phyloP scores from a whole-genome alignment of 805 yeast species.

The Priceomyces carsonii region DNA sequence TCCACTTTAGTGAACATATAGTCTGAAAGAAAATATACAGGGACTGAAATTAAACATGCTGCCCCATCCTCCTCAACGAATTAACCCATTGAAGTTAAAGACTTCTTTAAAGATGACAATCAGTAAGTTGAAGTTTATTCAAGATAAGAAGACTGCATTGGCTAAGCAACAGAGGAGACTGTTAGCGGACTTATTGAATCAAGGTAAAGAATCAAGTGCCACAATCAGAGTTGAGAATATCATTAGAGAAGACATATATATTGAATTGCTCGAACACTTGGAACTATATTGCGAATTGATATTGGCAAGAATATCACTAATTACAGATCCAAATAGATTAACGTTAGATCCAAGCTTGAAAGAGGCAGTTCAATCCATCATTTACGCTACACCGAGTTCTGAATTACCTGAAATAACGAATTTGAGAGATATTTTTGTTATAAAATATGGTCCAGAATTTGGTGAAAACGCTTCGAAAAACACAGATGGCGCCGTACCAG shows the following conservation, averaged over 20 bases:
- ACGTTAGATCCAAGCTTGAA: slow-evolving; percentile 60
- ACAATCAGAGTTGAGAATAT: slow-evolving; percentile 80
- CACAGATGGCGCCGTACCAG: slow-evolving; percentile 54
- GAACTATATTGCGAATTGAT: slow-evolving; percentile 83
- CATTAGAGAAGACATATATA: slow-evolving; percentile 76
- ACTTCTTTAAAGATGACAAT: slow-evolving; percentile 65
- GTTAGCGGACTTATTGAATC: slow-evolving; percentile 67
- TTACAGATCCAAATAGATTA: slow-evolving; percentile 45
- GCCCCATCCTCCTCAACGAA: slow-evolving; percentile 21
- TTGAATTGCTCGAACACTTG: slow-evolving; percentile 74
- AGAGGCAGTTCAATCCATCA: slow-evolving; percentile 73
- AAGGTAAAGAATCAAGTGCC: slow-evolving; percentile 81
- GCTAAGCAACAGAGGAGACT: slow-evolving; percentile 72
- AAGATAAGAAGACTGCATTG: slow-evolving; percentile 71
- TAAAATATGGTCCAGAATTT: slow-evolving; percentile 70
- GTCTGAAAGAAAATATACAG: too few species aligned
- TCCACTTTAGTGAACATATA: too few species aligned
- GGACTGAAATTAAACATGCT: slow-evolving; percentile 2
- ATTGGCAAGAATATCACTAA: slow-evolving; percentile 68
- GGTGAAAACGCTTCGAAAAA: slow-evolving; percentile 55
- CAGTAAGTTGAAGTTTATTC: slow-evolving; percentile 66
- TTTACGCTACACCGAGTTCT: slow-evolving; percentile 68
- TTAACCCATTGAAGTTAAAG: slow-evolving; percentile 37
- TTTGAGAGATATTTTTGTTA: slow-evolving; percentile 61
- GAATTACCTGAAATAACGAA: slow-evolving; percentile 71